These are phyloP conservation scores for Cynanchum wilfordii DNA, from an alignment of 257 asterid species.

Conservation along the genomic window DNA sequence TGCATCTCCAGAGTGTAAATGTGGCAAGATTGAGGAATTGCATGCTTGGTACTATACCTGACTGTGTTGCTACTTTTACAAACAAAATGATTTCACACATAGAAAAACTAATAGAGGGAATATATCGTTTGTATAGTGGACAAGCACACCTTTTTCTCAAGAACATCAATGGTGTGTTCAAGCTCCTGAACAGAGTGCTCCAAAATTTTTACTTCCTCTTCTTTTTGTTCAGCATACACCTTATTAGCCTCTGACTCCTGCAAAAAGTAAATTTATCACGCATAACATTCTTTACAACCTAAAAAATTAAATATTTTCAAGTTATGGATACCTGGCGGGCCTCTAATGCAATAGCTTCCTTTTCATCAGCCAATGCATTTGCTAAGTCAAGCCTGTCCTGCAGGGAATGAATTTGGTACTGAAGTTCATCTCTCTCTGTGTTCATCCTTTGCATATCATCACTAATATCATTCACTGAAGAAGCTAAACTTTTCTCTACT, in stretches of 20 bases:
- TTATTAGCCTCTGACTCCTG: conserved; percentile 75
- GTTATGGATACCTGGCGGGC: conserved; percentile 56
- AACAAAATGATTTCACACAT: background rate
- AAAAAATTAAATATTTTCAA: conserved; percentile 17
- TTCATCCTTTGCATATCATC: conserved; percentile 43
- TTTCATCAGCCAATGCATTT: conserved; percentile 74
- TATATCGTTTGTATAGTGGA: background rate
- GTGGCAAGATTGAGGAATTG: background rate
- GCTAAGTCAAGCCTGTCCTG: conserved; percentile 64
- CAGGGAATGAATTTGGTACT: conserved; percentile 51
- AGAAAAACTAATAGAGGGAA: background rate
- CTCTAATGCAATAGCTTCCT: conserved; percentile 72
- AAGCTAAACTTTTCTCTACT: conserved; percentile 36
- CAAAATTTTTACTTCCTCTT: conserved; percentile 85
- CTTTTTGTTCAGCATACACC: conserved; percentile 78
- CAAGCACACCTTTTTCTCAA: conserved; percentile 67
- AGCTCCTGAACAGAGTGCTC: conserved; percentile 86
- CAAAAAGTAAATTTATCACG: conserved; percentile 23
- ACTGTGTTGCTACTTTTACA: background rate
- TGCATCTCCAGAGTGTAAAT: background rate
- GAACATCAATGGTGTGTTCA: conserved; percentile 73
- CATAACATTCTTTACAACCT: conserved; percentile 13
- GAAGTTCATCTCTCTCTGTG: conserved; percentile 57
- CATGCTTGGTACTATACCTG: background rate
- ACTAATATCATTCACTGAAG: conserved; percentile 37